Base-by-base conservation (phyloP, 805 yeast genomes). In the Myxozyma melibiosi region DNA sequence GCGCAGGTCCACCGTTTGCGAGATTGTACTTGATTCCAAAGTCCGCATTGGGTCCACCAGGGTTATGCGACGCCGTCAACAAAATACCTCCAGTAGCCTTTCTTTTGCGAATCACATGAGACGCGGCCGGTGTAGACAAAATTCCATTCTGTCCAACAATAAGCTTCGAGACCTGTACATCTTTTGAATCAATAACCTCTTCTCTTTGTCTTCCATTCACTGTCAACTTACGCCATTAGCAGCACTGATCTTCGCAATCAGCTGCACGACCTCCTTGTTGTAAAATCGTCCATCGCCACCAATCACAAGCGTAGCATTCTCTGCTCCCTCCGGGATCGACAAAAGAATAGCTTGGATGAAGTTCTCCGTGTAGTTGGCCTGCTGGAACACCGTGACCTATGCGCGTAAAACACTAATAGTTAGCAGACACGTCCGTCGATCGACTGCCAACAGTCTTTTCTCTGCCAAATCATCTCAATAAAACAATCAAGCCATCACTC, bases 221-320 rank as follows among this genome's bases (percentile, higher is more conserved):
- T 46, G 24, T 9, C 34, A 14, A 51, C 61, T 9, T 35, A 91
- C 96, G 35, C 96, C 96, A 70, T 92, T 92, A 45, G 92, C 99
- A 31, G 96, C 95, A 58, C 88, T 86, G 52, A 92, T 88, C 65
- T 83, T 75, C 34, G 89, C 86, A 67, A 92, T 92, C 69, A 85
- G 75, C 70, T 90, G 88, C 67, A 94, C 82, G 39, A 90, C 91
- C 43, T 78, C 80, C 65, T 82, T 86, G 70, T 91, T 91, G 77
- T 90, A 94, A 78, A 78, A 92, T 66, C 99, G 84, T 44, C 98
- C 98, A 71, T 92, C 99, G 58, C 99, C 99, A 58, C 99, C 99
- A 64, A 92, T 84, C 1, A 91, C 97, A 58, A 92, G 76, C 2
- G 86, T 83, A 3, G 97, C 78, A 56, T 76, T 86, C 53, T 80